Conservation (phyloP, 2,329 filamentous ascomycete species). For the Alternaria postmessia region DNA sequence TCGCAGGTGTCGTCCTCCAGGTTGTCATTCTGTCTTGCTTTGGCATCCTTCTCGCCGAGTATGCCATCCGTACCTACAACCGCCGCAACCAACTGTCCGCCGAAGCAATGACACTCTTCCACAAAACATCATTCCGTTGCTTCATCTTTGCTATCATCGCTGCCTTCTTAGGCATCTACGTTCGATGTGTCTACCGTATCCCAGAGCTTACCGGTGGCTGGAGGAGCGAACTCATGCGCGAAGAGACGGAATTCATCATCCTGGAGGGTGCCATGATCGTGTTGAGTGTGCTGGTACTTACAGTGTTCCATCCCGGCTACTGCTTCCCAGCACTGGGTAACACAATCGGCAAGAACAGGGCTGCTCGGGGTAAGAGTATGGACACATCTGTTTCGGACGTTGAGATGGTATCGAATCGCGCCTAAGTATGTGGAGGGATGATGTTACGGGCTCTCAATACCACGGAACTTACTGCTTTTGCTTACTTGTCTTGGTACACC, state of each 20-base stretch:
- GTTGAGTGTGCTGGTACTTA: slow-evolving; percentile 56
- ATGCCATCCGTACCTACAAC: slow-evolving; percentile 41
- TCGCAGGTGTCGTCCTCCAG: slow-evolving; percentile 66
- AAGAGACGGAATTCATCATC: slow-evolving; percentile 59
- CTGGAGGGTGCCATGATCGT: slow-evolving; percentile 64
- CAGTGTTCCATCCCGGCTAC: slow-evolving; percentile 57
- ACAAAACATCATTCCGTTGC: slow-evolving; percentile 37
- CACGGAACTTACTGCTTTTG: not conserved
- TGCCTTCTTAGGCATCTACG: slow-evolving; percentile 57
- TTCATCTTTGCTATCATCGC: slow-evolving; percentile 47
- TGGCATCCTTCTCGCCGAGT: slow-evolving; percentile 52
- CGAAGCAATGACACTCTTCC: slow-evolving; percentile 30
- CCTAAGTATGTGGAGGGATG: not conserved
- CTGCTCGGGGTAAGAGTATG: slow-evolving; percentile 23
- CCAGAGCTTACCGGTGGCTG: slow-evolving; percentile 60
- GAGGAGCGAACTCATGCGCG: slow-evolving; percentile 55
- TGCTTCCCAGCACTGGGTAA: slow-evolving; percentile 47
- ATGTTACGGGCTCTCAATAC: not conserved
- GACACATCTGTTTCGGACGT: slow-evolving; percentile 24
- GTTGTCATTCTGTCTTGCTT: slow-evolving; percentile 63
- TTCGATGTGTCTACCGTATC: slow-evolving; percentile 60
- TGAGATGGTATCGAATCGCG: slow-evolving; percentile 21
- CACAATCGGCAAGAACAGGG: slow-evolving; percentile 26
- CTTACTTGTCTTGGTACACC: not conserved
- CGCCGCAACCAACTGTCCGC: slow-evolving; percentile 34